These are phyloP conservation scores for Abrus precatorius DNA, from an alignment of 306 rosid genomes.

Conservation along the genomic window DNA sequence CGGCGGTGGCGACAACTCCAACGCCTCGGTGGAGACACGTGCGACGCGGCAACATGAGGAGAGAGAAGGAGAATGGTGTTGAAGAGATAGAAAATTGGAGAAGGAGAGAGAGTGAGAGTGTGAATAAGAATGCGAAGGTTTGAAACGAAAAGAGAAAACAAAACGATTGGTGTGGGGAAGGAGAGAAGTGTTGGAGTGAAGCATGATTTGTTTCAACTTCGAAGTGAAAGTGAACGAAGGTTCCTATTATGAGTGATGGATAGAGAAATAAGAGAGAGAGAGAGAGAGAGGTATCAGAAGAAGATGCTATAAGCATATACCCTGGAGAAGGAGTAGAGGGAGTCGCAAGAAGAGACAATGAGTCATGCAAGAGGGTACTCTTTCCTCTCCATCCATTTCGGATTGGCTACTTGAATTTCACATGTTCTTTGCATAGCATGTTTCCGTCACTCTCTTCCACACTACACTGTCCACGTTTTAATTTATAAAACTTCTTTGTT, in stretches of 20 bases:
- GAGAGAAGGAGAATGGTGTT: slow-evolving; percentile 13
- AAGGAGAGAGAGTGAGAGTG: slow-evolving; percentile 43
- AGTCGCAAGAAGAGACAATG: too few species aligned
- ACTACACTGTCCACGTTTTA: too few species aligned
- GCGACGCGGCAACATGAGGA: slow-evolving; percentile 53
- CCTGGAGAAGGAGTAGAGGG: neutral
- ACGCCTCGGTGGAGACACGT: slow-evolving; percentile 70
- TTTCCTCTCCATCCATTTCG: slow-evolving; percentile 16
- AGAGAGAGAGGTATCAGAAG: slow-evolving; percentile 21
- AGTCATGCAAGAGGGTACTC: neutral
- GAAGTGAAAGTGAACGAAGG: too few species aligned
- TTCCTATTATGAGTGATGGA: neutral
- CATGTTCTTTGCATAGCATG: neutral
- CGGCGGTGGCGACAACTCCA: slow-evolving; percentile 70
- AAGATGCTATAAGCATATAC: slow-evolving; percentile 66
- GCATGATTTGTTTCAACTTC: slow-evolving; percentile 45
- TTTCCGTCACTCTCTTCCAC: too few species aligned
- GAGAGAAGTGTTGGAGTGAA: slow-evolving; percentile 57
- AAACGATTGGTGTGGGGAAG: slow-evolving; percentile 56
- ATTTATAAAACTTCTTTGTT: too few species aligned
- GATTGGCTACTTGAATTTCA: slow-evolving; percentile 49
- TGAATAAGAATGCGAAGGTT: slow-evolving; percentile 40
- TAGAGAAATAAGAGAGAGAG: neutral
- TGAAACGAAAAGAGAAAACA: slow-evolving; percentile 56
- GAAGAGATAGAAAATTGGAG: slow-evolving; percentile 46